Evolutionary conservation across 257 asterid genomes (phyloP).

Genomic region (Nicotiana obtusifolia): DNA sequence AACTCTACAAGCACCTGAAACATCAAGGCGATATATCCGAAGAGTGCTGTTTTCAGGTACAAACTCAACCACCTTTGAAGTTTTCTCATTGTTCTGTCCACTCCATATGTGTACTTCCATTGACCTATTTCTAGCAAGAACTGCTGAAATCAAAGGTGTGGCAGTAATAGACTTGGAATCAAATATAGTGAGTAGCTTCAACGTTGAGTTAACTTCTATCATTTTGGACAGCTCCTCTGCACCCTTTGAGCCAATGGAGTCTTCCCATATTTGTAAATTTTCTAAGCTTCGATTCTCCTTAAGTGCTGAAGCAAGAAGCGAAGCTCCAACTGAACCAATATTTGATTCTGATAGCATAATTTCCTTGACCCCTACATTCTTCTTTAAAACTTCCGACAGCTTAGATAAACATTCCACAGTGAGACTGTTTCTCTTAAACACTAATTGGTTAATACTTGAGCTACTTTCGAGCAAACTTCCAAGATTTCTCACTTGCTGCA

Average conservation of each 20-base stretch:
- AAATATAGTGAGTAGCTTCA: slow-evolving; percentile 48
- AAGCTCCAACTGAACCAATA: slow-evolving; percentile 60
- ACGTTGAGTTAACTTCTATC: slow-evolving; percentile 81
- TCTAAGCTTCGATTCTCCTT: slow-evolving; percentile 45
- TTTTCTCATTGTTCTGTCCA: slow-evolving; percentile 23
- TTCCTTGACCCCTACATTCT: slow-evolving; percentile 38
- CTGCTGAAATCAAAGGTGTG: slow-evolving; percentile 70
- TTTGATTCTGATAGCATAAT: slow-evolving; percentile 56
- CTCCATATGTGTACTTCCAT: slow-evolving; percentile 78
- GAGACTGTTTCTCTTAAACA: slow-evolving; percentile 50
- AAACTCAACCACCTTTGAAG: slow-evolving; percentile 54
- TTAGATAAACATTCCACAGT: slow-evolving; percentile 39
- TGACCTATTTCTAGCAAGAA: slow-evolving; percentile 63
- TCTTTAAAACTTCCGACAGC: slow-evolving; percentile 38
- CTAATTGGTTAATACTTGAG: slow-evolving; percentile 34
- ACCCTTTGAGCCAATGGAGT: slow-evolving; percentile 68
- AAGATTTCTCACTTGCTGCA: slow-evolving; percentile 33
- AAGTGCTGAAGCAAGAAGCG: slow-evolving; percentile 50
- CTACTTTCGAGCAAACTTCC: slow-evolving; percentile 28
- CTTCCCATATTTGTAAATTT: slow-evolving; percentile 74
- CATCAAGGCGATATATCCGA: slow-evolving; percentile 39
- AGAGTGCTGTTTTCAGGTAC: slow-evolving; percentile 49
- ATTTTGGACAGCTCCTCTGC: slow-evolving; percentile 77
- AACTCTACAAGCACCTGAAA: slow-evolving; percentile 52
- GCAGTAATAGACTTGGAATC: slow-evolving; percentile 46